These are phyloP conservation scores for Chernovozyma aurita DNA, from an alignment of 1,139 yeast genomes.

Conservation along the genomic window DNA sequence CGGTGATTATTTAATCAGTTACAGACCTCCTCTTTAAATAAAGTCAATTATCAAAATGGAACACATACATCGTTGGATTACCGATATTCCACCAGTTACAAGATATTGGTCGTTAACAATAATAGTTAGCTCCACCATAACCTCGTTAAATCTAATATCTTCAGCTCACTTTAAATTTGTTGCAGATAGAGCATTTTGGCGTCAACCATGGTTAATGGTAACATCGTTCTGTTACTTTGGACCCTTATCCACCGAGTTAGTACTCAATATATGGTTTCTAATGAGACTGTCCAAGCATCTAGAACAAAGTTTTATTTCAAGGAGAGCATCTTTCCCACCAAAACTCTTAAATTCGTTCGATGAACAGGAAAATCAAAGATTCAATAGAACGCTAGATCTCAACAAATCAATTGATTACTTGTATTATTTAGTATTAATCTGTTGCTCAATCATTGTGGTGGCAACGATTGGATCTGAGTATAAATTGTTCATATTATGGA, in stretches of 20 bases:
- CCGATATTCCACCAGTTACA: constrained; percentile 29
- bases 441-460: constrained; percentile 18
- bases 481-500: constrained; percentile 3
- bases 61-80: constrained; percentile 1
- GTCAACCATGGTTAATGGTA: constrained; percentile 36
- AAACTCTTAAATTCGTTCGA: constrained; percentile 8
- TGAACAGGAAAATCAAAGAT: constrained; percentile 9
- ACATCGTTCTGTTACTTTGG: constrained; percentile 33
- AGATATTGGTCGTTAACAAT: constrained; percentile 25
- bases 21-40: neutral
- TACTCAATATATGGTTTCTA: constrained; percentile 17
- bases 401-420: constrained; percentile 26
- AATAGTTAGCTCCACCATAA: constrained; percentile 14
- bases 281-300: constrained; percentile 14
- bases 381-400: constrained; percentile 10
- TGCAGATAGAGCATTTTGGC: constrained; percentile 21
- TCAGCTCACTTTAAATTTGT: constrained; percentile 15
- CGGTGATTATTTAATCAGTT: too few species aligned
- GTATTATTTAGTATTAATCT: constrained; percentile 24
- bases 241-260: constrained; percentile 19
- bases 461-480: constrained; percentile 12
- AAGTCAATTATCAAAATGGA: constrained; percentile 4
- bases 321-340: constrained; percentile 17
- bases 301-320: constrained; percentile 17
- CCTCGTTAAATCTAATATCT: constrained; percentile 15